Percentiles rank a stretch among this genome's conserved stretches.
These are phyloP conservation scores for Blastosporella zonata DNA, from an alignment of 1,284 basidiomycete species.

Conservation along the genomic window DNA sequence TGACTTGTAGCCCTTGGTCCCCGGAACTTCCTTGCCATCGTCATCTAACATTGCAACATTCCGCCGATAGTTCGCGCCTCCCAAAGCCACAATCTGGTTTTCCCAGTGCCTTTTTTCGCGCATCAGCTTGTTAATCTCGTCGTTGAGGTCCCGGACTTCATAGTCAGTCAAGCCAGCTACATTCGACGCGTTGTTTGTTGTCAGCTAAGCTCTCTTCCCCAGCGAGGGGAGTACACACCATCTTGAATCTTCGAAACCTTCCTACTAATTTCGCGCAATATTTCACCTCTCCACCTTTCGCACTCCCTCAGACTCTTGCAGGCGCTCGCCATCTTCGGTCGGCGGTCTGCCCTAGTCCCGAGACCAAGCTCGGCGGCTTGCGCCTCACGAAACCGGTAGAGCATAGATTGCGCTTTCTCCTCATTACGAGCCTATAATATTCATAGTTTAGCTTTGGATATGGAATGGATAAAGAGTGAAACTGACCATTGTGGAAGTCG, in stretches of 20 bases:
- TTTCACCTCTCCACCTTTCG: constrained; percentile 95
- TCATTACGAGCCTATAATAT: constrained; percentile 84
- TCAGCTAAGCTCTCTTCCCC: neutral
- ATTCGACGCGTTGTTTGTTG: constrained; percentile 1
- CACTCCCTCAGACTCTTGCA: constrained; percentile 92
- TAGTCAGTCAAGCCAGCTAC: constrained; percentile 92
- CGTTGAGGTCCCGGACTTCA: constrained; percentile 94
- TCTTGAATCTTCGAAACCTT: constrained; percentile 99
- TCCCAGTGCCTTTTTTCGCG: constrained; percentile 98
- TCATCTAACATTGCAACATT: constrained; percentile 91
- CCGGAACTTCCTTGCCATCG: constrained; percentile 92
- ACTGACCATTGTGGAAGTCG: constrained; percentile 20
- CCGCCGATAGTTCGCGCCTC: constrained; percentile 94
- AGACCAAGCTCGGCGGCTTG: constrained; percentile 95
- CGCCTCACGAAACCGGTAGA: constrained; percentile 97
- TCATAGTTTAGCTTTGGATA: constrained; percentile 3
- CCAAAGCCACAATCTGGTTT: constrained; percentile 92
- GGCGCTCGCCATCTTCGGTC: constrained; percentile 87
- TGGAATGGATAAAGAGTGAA: neutral
- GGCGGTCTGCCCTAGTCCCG: constrained; percentile 73
- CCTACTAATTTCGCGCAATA: constrained; percentile 89
- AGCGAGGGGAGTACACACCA: constrained; percentile 57
- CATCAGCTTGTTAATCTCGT: constrained; percentile 96
- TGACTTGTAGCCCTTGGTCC: constrained; percentile 97
- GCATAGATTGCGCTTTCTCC: constrained; percentile 97